Conservation (phyloP, 441 rosid species). For the Populus hybrid region DNA sequence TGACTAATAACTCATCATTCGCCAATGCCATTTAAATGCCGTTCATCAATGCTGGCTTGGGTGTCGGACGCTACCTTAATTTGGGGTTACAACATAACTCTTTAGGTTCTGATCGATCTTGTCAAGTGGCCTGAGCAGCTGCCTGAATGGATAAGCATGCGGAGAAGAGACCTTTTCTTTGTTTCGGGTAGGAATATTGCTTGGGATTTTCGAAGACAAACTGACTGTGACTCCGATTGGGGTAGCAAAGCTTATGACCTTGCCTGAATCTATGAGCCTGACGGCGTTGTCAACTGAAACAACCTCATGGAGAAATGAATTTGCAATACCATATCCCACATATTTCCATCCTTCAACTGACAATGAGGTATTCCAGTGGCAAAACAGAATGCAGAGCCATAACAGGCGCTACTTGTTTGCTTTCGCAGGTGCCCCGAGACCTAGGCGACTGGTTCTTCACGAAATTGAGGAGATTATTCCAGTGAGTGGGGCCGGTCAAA, state of each 20-base stretch:
- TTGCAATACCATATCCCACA: slow-evolving; percentile 71
- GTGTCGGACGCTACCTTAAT: slow-evolving; percentile 39
- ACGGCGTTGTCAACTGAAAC: slow-evolving; percentile 60
- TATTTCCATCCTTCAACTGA: slow-evolving; percentile 59
- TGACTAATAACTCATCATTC: slow-evolving; percentile 44
- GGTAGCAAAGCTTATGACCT: slow-evolving; percentile 52
- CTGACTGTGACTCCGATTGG: slow-evolving; percentile 36
- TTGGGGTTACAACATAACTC: slow-evolving; percentile 41
- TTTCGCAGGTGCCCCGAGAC: slow-evolving; percentile 63
- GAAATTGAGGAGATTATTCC: slow-evolving; percentile 35
- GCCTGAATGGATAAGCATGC: slow-evolving; percentile 51
- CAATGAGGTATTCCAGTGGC: slow-evolving; percentile 47
- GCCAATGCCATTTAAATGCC: slow-evolving; percentile 67
- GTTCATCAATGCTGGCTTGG: slow-evolving; percentile 52
- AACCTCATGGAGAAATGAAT: slow-evolving; percentile 52
- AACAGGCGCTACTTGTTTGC: slow-evolving; percentile 43
- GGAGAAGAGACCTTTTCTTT: slow-evolving; percentile 69
- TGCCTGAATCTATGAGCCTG: slow-evolving; percentile 55
- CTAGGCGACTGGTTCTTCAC: slow-evolving; percentile 31
- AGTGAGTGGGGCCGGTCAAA: too few relatives aligned
- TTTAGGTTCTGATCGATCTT: slow-evolving; percentile 34
- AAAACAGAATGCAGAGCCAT: slow-evolving; percentile 26
- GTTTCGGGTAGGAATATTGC: slow-evolving; percentile 54
- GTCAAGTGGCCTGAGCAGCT: slow-evolving; percentile 37
- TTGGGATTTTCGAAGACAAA: slow-evolving; percentile 52